Base-by-base conservation (phyloP, 2,329 filamentous ascomycete genomes). In the Rutstroemia sp. region DNA sequence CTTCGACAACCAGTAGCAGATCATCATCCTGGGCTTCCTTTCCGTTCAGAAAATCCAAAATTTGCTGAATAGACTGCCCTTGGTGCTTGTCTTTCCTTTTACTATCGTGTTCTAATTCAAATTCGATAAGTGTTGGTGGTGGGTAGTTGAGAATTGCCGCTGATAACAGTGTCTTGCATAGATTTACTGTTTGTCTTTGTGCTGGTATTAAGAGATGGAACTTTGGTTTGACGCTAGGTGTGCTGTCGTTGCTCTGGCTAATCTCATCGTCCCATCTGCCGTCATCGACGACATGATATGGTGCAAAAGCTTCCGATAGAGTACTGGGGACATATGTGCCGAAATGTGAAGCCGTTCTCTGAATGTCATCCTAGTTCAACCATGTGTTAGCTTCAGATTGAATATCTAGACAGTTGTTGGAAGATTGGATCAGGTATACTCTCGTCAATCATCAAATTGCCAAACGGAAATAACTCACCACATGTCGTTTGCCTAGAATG, bases 91-190 rank as follows among this genome's bases (percentile, higher is more conserved):
- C 34, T 23, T 51, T n/a, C 14, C 30, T 19, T 27, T 41, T 25
- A 17, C 10, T 45, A 6, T 57, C 54, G 23, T 41, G 50, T 2
- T 50, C 51, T 12, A 45, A 63, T 57, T 65, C 68, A 47, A 63
- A 70, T 63, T 77, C 77, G 48, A 83, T 70, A 30, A 82, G 65
- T 1, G 77, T 81, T 6, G 81, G 78, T 14, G 80, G 76, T 9
- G 82, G 81, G 54, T 82, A 84, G 58, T 78, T 75, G 41, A 83
- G 70, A n/a, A 83, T 73, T 68, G 81, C 79, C 1, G 79, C 76
- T 1, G 80, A 81, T 12, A 82, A 70, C 12, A 82, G 64, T 1
- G 79, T 77, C 61, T 79, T 79, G 71, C 81, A 84, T 42, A 83
- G 73, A n/a, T 75, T 73, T 10, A 41, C 17, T 9, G 58, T 61